Conservation (phyloP, 129 eudicot genomes). For the Centaurea solstitialis region DNA sequence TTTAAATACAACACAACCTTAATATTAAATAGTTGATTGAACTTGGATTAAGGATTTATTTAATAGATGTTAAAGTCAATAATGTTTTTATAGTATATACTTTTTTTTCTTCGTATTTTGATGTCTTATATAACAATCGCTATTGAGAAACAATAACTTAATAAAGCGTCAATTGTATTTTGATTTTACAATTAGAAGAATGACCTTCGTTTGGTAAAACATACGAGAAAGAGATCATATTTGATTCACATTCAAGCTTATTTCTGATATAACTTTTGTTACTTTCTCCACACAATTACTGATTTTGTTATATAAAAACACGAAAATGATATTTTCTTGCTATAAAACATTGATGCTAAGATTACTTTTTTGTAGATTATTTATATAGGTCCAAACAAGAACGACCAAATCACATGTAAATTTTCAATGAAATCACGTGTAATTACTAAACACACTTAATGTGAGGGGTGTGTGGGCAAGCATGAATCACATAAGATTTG, state of each 20-base stretch:
- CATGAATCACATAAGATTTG: no score
- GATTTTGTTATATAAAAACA: no score
- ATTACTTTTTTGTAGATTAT: not conserved
- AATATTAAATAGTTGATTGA: slow-evolving; percentile 5
- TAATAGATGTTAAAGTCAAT: not conserved
- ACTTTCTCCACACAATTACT: no score
- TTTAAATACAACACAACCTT: slow-evolving; percentile 17
- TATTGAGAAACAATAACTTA: not conserved
- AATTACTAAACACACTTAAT: no score
- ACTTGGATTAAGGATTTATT: not conserved
- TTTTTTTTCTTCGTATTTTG: no score
- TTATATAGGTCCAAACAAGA: not conserved
- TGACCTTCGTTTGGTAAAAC: not conserved
- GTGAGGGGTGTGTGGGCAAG: no score
- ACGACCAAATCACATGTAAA: not conserved
- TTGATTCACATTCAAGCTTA: not conserved
- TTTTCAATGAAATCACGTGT: no score
- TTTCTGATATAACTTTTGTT: no score
- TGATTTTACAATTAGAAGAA: not conserved
- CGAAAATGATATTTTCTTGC: no score
- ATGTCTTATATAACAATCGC: not conserved
- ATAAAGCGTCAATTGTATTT: not conserved
- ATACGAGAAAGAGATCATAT: not conserved
- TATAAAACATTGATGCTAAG: not conserved
- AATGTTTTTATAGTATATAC: not conserved